A percentile compares a stretch with the other conserved stretches of the same genome.
Conservation (phyloP, 1,284 basidiomycete genomes). For the Exobasidium cylindrosporum region DNA sequence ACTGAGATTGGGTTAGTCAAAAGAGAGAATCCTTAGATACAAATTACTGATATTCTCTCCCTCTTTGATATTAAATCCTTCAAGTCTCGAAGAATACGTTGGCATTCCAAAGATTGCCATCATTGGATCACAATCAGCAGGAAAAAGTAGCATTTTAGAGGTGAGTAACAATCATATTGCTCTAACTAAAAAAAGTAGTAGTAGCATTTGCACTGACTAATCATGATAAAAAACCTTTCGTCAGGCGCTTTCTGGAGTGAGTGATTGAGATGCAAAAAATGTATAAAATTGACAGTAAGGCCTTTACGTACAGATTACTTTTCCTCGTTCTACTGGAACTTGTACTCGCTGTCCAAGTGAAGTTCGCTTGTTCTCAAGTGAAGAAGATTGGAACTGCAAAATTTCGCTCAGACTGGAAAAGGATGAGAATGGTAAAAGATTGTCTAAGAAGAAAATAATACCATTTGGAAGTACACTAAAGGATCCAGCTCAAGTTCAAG, state of each 20-base stretch:
- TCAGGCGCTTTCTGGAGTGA: conserved; percentile 1
- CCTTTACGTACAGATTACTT: not conserved
- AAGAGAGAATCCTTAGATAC: too few species aligned
- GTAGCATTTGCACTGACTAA: too few species aligned
- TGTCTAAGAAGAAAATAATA: not conserved
- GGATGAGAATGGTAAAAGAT: not conserved
- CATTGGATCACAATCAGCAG: not conserved
- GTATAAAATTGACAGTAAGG: too few species aligned
- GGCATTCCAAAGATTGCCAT: not conserved
- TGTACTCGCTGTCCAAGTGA: conserved; percentile 7
- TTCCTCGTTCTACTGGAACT: not conserved
- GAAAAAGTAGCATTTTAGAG: conserved; percentile 2
- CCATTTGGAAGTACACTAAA: not conserved
- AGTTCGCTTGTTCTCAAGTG: not conserved
- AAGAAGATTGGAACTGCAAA: not conserved
- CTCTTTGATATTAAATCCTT: not conserved
- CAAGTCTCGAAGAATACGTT: not conserved
- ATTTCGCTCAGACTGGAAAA: not conserved
- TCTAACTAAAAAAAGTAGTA: too few species aligned
- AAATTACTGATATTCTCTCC: too few species aligned
- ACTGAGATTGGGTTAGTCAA: too few species aligned
- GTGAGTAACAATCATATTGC: not conserved
- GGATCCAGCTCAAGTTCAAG: not conserved
- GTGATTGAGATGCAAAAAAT: too few species aligned
- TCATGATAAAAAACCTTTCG: too few species aligned